Evolutionary conservation across 805 yeast genomes (phyloP).

Genomic region (Monosporozyma siamensis): DNA sequence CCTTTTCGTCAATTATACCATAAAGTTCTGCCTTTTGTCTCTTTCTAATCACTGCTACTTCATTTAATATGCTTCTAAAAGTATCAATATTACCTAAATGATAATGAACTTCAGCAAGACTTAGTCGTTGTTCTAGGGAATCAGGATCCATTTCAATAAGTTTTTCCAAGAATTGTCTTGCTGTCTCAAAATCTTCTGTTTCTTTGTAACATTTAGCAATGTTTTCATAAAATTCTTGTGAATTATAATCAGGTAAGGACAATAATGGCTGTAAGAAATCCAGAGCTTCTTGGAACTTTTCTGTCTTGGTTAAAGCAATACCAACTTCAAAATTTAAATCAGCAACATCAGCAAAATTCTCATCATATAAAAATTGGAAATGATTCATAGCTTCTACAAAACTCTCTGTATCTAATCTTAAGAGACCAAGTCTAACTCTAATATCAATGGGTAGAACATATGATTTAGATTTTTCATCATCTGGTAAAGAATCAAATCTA

Average conservation of each 20-base stretch:
- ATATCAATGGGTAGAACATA: conserved; percentile 75
- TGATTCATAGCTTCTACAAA: conserved; percentile 66
- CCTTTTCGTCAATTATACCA: conserved; percentile 5
- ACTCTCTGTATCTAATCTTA: conserved; percentile 57
- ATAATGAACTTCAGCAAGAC: conserved; percentile 74
- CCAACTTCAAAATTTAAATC: conserved; percentile 79
- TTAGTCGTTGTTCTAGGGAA: conserved; percentile 64
- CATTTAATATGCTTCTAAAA: conserved; percentile 46
- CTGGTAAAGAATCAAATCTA: conserved; percentile 35
- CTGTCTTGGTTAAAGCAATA: conserved; percentile 55
- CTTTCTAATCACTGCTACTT: conserved; percentile 39
- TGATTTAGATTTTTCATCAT: conserved; percentile 31
- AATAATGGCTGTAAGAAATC: conserved; percentile 52
- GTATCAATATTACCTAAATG: conserved; percentile 50
- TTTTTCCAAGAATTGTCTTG: conserved; percentile 48
- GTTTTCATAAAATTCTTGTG: conserved; percentile 39
- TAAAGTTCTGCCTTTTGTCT: conserved; percentile 19
- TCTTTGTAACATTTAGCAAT: conserved; percentile 74
- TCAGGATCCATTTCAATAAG: conserved; percentile 50
- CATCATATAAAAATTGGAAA: conserved; percentile 48
- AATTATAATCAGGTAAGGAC: conserved; percentile 42
- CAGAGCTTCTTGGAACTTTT: conserved; percentile 67
- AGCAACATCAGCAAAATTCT: conserved; percentile 49
- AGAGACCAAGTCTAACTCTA: conserved; percentile 66
- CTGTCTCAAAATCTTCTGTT: conserved; percentile 56